Percentiles rank a stretch among this genome's conserved stretches.
phyloP scores from a whole-genome alignment of 1,284 basidiomycete species.

The Exsudoporus floridanus region DNA sequence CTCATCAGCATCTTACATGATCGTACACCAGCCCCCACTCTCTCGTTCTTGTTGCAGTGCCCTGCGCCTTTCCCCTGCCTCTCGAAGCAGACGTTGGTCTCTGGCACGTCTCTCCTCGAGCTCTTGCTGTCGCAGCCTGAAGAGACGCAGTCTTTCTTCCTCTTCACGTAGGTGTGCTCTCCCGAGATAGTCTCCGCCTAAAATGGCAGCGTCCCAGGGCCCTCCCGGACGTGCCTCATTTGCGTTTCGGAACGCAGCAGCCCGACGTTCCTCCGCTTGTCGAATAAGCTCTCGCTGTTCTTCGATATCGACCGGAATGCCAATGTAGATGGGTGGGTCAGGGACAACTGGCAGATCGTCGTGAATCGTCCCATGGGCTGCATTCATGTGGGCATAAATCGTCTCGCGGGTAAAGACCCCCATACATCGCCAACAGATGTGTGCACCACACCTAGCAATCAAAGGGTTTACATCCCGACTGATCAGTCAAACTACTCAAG shows the following conservation, averaged over 20 bases:
- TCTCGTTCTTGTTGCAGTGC: not conserved
- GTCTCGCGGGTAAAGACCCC: conserved; percentile 32
- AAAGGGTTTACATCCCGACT: not conserved
- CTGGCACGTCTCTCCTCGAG: conserved; percentile 1
- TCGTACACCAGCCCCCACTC: conserved; percentile 17
- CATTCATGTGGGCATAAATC: conserved; percentile 53
- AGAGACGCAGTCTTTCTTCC: not conserved
- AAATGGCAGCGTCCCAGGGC: not conserved
- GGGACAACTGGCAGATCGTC: conserved; percentile 4
- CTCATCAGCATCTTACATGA: conserved; percentile 14
- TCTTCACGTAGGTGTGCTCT: not conserved
- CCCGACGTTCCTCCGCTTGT: conserved; percentile 13
- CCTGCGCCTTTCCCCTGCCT: conserved; percentile 12
- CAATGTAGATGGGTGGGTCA: not conserved
- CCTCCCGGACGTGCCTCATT: not conserved
- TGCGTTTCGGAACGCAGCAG: not conserved
- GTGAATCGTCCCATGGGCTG: conserved; percentile 45
- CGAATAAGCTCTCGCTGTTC: conserved; percentile 23
- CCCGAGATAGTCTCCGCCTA: not conserved
- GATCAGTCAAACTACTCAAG: not conserved
- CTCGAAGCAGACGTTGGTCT: conserved; percentile 1
- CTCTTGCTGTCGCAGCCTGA: not conserved
- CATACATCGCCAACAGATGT: conserved; percentile 56
- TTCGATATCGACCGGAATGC: conserved; percentile 19
- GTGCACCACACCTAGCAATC: conserved; percentile 43